Percentiles rank a stretch among this genome's conserved stretches.
Conservation (phyloP, 2,329 filamentous ascomycete genomes). For the Leptographium wingfieldii region DNA sequence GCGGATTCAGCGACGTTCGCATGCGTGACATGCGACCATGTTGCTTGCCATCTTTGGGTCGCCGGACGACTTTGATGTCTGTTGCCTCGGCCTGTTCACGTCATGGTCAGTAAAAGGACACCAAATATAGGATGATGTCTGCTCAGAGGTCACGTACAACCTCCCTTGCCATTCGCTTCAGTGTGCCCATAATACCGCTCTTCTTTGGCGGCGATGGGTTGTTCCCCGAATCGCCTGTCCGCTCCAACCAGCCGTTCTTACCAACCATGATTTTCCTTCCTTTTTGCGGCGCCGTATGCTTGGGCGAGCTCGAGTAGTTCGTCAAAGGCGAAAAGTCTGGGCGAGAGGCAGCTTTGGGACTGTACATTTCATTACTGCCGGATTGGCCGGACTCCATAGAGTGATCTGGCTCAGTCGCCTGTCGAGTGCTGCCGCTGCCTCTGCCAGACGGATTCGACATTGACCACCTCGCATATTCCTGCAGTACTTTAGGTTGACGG, state of each 20-base stretch:
- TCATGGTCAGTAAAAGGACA: not conserved
- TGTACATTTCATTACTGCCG: not conserved
- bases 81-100: constrained; percentile 17
- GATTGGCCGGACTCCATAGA: not conserved
- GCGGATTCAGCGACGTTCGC: constrained; percentile 37
- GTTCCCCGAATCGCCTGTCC: constrained; percentile 20
- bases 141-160: constrained; percentile 24
- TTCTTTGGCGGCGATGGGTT: constrained; percentile 21
- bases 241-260: constrained; percentile 43
- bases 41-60: constrained; percentile 19
- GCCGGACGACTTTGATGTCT: constrained; percentile 24
- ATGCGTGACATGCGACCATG: constrained; percentile 20
- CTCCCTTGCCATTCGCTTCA: constrained; percentile 41
- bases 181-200: constrained; percentile 27
- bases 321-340: constrained; percentile 29
- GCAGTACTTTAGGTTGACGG: constrained; percentile 1
- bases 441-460: constrained; percentile 6
- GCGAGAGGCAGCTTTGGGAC: not conserved
- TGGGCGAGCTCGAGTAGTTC: constrained; percentile 28
- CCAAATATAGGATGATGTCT: not conserved
- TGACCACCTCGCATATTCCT: constrained; percentile 11
- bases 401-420: not conserved
- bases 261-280: constrained; percentile 41
- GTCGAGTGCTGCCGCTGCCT: not conserved
- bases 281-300: constrained; percentile 20